A percentile compares a stretch with the other conserved stretches of the same genome.
These are phyloP conservation scores for Vitis rotundifolia DNA, from an alignment of 164 flowering plant species.

Conservation along the genomic window DNA sequence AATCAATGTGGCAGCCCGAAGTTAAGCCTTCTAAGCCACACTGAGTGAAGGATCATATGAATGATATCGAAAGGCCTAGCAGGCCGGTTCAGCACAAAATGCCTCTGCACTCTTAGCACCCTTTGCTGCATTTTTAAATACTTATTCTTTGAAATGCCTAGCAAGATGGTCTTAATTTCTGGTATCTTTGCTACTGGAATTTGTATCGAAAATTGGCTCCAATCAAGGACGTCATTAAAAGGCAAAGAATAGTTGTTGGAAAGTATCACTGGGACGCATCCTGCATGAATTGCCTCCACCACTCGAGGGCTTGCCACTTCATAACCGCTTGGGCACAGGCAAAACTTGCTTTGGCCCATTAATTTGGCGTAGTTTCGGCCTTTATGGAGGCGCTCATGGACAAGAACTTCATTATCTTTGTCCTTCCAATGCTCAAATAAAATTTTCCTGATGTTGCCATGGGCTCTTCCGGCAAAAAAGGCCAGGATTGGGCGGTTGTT, in stretches of 20 bases:
- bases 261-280: constrained; percentile 6
- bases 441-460: constrained; percentile 1
- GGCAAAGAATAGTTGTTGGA: constrained; percentile 1
- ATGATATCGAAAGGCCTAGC: constrained; percentile 12
- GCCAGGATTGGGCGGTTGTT: constrained; percentile 6
- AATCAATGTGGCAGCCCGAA: not conserved
- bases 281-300: not conserved
- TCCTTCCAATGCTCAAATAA: constrained; percentile 6
- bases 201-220: constrained; percentile 1
- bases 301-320: constrained; percentile 12
- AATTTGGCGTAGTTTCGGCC: constrained; percentile 2
- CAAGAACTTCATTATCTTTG: constrained; percentile 5
- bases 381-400: not conserved
- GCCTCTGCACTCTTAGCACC: constrained; percentile 9
- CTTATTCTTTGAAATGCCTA: not conserved
- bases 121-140: constrained; percentile 6
- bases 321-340: constrained; percentile 14
- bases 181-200: constrained; percentile 5
- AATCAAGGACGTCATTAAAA: constrained; percentile 8
- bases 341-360: constrained; percentile 9
- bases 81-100: constrained; percentile 13
- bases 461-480: constrained; percentile 17
- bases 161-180: constrained; percentile 6
- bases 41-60: constrained; percentile 15
- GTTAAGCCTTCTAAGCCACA: constrained; percentile 18